Conservation (phyloP, 768 basidiomycete species). For the Rhodocollybia butyracea region DNA sequence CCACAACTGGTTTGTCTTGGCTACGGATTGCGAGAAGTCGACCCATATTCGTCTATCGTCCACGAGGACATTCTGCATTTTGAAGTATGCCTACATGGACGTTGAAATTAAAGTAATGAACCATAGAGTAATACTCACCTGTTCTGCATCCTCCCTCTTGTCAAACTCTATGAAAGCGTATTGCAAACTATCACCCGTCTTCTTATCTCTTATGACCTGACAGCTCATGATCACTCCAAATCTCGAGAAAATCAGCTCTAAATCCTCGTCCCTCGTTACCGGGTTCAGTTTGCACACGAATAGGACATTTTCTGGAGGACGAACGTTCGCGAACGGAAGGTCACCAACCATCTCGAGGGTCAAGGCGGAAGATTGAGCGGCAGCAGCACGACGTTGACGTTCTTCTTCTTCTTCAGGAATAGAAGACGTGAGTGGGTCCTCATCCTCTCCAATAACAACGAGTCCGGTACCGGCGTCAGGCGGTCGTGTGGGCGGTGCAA, state of each 20-base stretch:
- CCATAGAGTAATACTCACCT: conserved; percentile 46
- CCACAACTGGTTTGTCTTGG: conserved; percentile 79
- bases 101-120: conserved; percentile 8
- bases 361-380: conserved; percentile 88
- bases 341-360: conserved; percentile 99
- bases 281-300: conserved; percentile 99
- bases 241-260: conserved; percentile 95
- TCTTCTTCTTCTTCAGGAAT: conserved; percentile 88
- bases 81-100: conserved; percentile 82
- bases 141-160: conserved; percentile 88
- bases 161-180: conserved; percentile 99
- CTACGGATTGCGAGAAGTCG: conserved; percentile 98
- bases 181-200: conserved; percentile 93
- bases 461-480: conserved; percentile 80
- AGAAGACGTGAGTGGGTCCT: conserved; percentile 73
- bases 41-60: conserved; percentile 99
- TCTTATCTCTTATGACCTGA: conserved; percentile 95
- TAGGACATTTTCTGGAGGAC: conserved; percentile 96
- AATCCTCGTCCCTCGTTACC: conserved; percentile 92
- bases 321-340: conserved; percentile 94
- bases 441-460: conserved; percentile 79
- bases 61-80: conserved; percentile 98
- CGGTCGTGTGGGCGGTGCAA: conserved; percentile 73
- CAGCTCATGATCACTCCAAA: conserved; percentile 97
- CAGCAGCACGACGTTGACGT: conserved; percentile 74